A percentile compares a stretch with the other conserved stretches of the same genome.
Evolutionary conservation across 2,329 filamentous ascomycete species (phyloP).

Genomic region (Ceratocystiopsis minuta): DNA sequence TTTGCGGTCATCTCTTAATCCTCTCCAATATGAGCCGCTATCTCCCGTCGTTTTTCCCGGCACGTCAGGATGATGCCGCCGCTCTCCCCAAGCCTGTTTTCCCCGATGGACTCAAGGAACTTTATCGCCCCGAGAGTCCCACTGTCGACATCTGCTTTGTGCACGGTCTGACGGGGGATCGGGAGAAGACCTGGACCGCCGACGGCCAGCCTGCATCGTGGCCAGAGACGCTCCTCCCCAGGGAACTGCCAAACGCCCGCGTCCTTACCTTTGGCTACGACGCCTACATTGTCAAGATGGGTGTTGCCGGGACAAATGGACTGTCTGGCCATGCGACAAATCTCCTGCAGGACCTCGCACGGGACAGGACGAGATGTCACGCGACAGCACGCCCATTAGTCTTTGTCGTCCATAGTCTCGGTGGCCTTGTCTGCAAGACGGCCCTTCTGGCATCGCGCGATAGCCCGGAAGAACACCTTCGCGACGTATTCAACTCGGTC

Average conservation of each 20-base stretch:
- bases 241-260: constrained; percentile 8
- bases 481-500: constrained; percentile 12
- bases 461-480: constrained; percentile 14
- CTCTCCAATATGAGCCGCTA: too few species aligned
- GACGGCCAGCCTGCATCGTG: constrained; percentile 5
- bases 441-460: constrained; percentile 17
- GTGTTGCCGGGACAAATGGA: too few species aligned
- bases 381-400: neutral
- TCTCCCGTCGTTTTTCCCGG: too few species aligned
- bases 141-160: constrained; percentile 12
- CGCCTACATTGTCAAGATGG: constrained; percentile 6
- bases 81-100: too few species aligned
- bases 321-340: neutral
- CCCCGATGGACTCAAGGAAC: too few species aligned
- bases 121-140: too few species aligned
- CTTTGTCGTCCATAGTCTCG: constrained; percentile 16
- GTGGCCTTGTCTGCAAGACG: constrained; percentile 22
- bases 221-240: constrained; percentile 10
- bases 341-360: neutral
- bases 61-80: too few species aligned
- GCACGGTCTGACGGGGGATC: constrained; percentile 13
- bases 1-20: too few species aligned
- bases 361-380: neutral
- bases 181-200: constrained; percentile 10
- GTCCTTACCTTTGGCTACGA: constrained; percentile 13